A percentile compares a stretch with the other conserved stretches of the same genome.
These are phyloP conservation scores for Saccharum hybrid DNA, from an alignment of 202 grass and related monocot species.

Conservation along the genomic window DNA sequence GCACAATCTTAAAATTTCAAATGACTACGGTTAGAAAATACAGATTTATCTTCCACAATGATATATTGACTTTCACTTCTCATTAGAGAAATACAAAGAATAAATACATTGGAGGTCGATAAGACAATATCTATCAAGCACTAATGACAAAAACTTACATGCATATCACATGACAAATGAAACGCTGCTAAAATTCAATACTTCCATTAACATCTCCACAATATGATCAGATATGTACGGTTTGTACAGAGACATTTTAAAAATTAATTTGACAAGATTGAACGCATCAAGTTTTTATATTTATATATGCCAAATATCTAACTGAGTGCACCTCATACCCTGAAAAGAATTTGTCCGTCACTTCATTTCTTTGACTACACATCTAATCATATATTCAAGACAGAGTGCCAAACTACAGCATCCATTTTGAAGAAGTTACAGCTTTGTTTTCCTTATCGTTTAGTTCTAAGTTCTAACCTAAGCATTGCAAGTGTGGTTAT, in stretches of 20 bases:
- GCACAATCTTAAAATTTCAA: no score
- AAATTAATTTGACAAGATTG: not conserved
- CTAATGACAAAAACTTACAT: not conserved
- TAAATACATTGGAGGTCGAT: not conserved
- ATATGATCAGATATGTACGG: not conserved
- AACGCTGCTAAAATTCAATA: not conserved
- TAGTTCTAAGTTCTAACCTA: conserved; percentile 10
- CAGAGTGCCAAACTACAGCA: not conserved
- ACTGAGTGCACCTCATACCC: not conserved
- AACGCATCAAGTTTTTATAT: not conserved
- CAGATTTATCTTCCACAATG: no score
- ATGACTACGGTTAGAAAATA: no score
- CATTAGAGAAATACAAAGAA: not conserved
- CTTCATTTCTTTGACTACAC: not conserved
- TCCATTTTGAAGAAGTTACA: conserved; percentile 8
- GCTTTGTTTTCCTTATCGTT: conserved; percentile 1
- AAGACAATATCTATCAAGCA: not conserved
- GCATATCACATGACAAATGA: conserved; percentile 28
- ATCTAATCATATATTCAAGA: not conserved
- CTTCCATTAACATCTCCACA: not conserved
- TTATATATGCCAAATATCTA: not conserved
- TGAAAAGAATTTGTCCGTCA: not conserved
- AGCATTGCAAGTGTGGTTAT: conserved; percentile 3
- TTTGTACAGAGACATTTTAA: not conserved
- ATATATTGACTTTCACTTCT: no score